Base-by-base conservation (phyloP, 805 yeast species). In the Starmera caribaea region DNA sequence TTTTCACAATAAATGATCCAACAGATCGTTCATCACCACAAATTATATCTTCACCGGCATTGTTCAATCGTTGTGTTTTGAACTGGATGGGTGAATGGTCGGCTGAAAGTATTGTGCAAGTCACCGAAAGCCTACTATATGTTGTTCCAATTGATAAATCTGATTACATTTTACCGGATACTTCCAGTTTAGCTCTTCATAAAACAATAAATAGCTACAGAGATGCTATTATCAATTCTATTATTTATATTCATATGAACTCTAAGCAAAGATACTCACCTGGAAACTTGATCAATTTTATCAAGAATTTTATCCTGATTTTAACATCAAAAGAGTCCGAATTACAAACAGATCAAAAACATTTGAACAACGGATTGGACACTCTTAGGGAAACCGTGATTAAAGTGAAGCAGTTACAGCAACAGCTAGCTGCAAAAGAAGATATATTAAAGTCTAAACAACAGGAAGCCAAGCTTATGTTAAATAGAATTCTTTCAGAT, bases 1-100 rank as follows among this genome's bases (percentile, higher is more conserved):
- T 87, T 0, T 86, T 90, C 53, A 83, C 88, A 0, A 70, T 86
- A 45, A 73, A 76, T 41, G 79, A 79, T 26, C 72, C 76, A 0
- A 59, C 66, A 13, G 45, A 50, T 2, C 32, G 42, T 2, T 33
- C 40, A 7, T 47, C 55, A 8, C 66, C 79, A 0, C 72, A 69
- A 15, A 66, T 79, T 12, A 67, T 81, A 2, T 66, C 87, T 0
- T 89, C 96, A 0, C 95, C 96, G 0, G 97, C 97, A 0, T 62
- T 89, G 29, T 80, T 86, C 59, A 89, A 89, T 52, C 66, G 97
- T 52, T 89, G 97, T 65, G 94, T 86, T 2, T 59, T 90, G 31
- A 76, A 81, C 51, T 85, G 90, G 88, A 77, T 87, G 81, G 95
- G 95, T 5, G 76, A 76, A 39, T 89, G 97, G 96, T 66, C 80